Evolutionary conservation across 768 basidiomycete species (phyloP), one percentile per base, ranked within the genome.

Genomic region (Podaxis pistillaris): DNA sequence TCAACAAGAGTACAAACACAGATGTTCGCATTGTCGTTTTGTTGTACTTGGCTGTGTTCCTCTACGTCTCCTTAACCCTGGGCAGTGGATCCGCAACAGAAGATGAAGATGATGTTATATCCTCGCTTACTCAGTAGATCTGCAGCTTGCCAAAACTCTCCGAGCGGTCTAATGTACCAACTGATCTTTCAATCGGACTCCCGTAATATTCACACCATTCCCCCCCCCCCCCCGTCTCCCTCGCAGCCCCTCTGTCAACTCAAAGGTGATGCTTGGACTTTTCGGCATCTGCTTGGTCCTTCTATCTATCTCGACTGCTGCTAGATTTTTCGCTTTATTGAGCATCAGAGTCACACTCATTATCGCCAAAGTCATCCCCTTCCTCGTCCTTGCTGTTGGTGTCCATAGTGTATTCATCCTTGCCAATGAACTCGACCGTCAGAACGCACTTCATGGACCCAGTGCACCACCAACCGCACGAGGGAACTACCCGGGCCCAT

Each of bases 401-500:
- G 96, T 98, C 56, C 96, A 99, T 78, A 98, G 98, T 66, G 94
- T 98, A 61, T 99, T 98, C 79, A 95, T 99, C 68, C 84, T 99
- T 30, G 93, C 96, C 33, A 92, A 97, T 73, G 96, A 98, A 73
- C 87, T 99, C 38, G 93, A 97, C 68, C 81, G 96, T 19, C 97
- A 98, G 70, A 98, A 96, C 73, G 73, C 90, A 46, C 77, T 92
- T 2, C 94, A 98, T 73, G 93, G 94, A 1, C 89, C 91, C 0
- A 93, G 89, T 67, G 88, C 91, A 63, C 80, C 69, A 57, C 60
- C 54, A 49, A 28, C 44, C n/a, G 2, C 40, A 6, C 59, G 53
- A 28, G 59, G 91, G 59, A 44, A 41, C 28, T 62, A 63, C 28
- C 49, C 50, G 15, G 55, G 58, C 72, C 64, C 28, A 67, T 74